Evolutionary conservation across 192 early-diverging fungal genomes (phyloP), one percentile per base, ranked within the genome.

Genomic region (Dissophora globulifera): DNA sequence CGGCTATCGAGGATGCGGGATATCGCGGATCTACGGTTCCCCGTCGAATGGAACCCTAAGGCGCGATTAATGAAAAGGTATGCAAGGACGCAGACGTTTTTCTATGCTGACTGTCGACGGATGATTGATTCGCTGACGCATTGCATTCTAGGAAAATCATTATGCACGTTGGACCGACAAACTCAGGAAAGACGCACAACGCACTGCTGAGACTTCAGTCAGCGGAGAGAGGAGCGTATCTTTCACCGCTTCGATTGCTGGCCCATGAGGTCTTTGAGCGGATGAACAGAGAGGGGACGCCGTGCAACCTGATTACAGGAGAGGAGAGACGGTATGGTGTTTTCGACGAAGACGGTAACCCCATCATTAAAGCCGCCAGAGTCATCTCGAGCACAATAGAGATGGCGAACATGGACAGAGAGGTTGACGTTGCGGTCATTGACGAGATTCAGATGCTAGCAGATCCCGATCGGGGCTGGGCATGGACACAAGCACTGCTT

Each of bases 391-490:
- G 91, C 45, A 99, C 97, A 3, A 84, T 99, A 26, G 97, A 99
- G 75, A 97, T 99, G 97, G 91, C 87, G 15, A 83, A 89, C 9
- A 32, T 87, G 15, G 63, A 60, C 32, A 48, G 62, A 8, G 51
- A 66, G 12, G 81, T 90, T 40, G 88, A 97, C 0, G 93, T 97
- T 19, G 96, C 93, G 6, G 95, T 99, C 3, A 80, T 99, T 10
- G 97, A 99, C 69, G 97, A 99, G 69, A 99, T 99, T 80, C 97
- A 99, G 76, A 94, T 99, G 94, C 91, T 99, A 51, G 86, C 81
- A 0, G 96, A 99, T 64, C 71, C 64, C 12, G 78, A 88, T 31
- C 86, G 97, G 13, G 97, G 97, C 12, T 97, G 95, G 95, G 96
- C 96, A 31, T 99, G 96, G 96, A 96, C 95, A 8, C 85, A 90